Evolutionary conservation across 208 protist genomes (phyloP), one percentile per base, ranked within the genome.

Genomic region (Trypanosoma grayi): DNA sequence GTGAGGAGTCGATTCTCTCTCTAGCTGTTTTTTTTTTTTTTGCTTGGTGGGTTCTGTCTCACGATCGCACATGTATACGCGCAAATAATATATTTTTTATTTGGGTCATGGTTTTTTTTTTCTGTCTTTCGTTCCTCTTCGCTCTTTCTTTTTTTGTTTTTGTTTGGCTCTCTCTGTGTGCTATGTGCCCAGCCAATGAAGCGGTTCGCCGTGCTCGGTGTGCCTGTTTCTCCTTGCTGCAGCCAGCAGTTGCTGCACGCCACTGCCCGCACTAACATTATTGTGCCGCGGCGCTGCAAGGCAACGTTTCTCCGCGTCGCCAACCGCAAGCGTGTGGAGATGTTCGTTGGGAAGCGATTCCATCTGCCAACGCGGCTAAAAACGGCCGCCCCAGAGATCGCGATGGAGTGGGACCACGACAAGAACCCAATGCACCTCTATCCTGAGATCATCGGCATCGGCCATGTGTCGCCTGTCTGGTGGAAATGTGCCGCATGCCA

Each of bases 321-420:
- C 9, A 93, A 94, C 52, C 83, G 87, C 16, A 87, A 86, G 46
- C 71, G 73, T 28, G 85, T 94, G 36, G 87, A 94, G 70, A 87
- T 83, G 72, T 96, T 96, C 37, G 59, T 93, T 1, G 87, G 68
- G 0, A 88, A 87, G 60, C 81, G 82, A 46, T 96, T 89, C 65
- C 80, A 92, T 61, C 69, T 89, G 5, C 87, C 85, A 0, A 94
- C 90, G 33, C 82, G 90, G 1, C 78, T 96, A 20, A 77, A 72
- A n/a, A 88, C 77, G 5, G 83, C 90, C 13, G 87, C 87, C 25
- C 87, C 90, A 28, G 83, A 92, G n/a, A 82, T 94, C 30, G 90
- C 90, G 2, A 51, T 47, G n/a, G 87, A 96, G 73, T 96, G 90
- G 87, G 76, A 94, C 62, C 75, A 92, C 59, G 83, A 89, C 22